Base-by-base conservation (phyloP, 2,329 filamentous ascomycete species). In the Aspergillus sp. region DNA sequence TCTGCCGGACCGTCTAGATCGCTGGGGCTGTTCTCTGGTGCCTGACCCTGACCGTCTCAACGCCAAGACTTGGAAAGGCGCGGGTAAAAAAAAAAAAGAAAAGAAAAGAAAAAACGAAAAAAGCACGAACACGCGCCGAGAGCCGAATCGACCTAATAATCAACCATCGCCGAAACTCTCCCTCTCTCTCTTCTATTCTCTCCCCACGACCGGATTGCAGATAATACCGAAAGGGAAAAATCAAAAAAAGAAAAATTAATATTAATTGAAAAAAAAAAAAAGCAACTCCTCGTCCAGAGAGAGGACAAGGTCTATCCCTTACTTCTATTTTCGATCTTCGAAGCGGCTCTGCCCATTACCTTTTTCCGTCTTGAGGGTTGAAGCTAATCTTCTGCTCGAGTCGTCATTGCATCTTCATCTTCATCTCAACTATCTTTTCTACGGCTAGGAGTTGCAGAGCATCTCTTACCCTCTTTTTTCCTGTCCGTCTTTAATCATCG, bases 381-480 rank as follows among this genome's bases (percentile, higher is more conserved):
- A 49, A 52, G 55, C 56, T 54, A 57, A 59, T 46, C 52, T 20
- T 49, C 46, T 42, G 50, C 57, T 63, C 58, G 57, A 64, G 57
- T 62, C 61, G 56, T 63, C 58, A 58, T 58, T 65, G 45, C 61
- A 56, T 58, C 59, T 51, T 62, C 62, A 67, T 61, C 60, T 68
- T 62, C 62, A 67, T 61, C 60, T 68, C 63, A 57, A 65, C 53
- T 57, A 59, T 60, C 57, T 56, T 65, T 63, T 63, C 56, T 65
- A 65, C 60, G 51, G 57, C 58, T 65, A 66, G 72, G 71, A 68
- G 65, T 68, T 76, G 74, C 73, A 75, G 74, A 72, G 74, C 74
- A 76, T 71, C 65, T 69, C 72, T 68, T 63, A 58, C 56, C 46
- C 26, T 18, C 53, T 57, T 55, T 52, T 16, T 62, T 56, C 36